Base-by-base conservation (phyloP, 1,139 yeast genomes). In the Candida sp. region DNA sequence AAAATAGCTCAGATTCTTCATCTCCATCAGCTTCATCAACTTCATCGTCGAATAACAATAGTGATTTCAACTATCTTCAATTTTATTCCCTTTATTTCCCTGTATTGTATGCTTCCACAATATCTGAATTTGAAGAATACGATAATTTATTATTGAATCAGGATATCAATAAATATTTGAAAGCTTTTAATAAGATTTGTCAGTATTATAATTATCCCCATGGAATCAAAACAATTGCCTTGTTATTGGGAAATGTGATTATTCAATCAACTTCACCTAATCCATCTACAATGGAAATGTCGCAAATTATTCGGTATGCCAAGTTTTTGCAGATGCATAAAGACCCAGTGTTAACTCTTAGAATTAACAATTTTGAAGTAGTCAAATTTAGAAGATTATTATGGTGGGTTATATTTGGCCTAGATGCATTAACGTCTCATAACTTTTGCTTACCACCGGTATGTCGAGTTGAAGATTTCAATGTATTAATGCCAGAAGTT, bases 361-460 rank as follows among this genome's bases (percentile, higher is more conserved):
- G 75, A 22, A 70, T 80, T 25, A 63, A 69, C 11, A 77, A 79
- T 49, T 63, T 70, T 56, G 71, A 69, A 43, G 67, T 73, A 9
- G 70, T 81, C 4, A 80, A 78, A 46, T 68, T 74, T 41, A 67
- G 84, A 56, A 66, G 87, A 53, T 55, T 79, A 43, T 56, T 82
- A 15, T 82, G 87, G 86, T 82, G 86, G 85, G 81, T 79, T 33
- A 78, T 81, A 5, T 80, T 80, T 51, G 79, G 80, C 15, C 61
- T 82, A 43, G 87, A 82, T 55, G 75, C 81, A 3, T 64, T 79
- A 44, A 76, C 82, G 3, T 75, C 84, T 23, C 76, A 79, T 48
- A 80, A 80, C 49, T 75, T 78, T 43, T 76, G 82, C 54, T 60
- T 80, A 33, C 76, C 82, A 0, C 87, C 87, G 1, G 70, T 78